Base-by-base conservation (phyloP, 306 rosid species). In the Glycine tomentella region DNA sequence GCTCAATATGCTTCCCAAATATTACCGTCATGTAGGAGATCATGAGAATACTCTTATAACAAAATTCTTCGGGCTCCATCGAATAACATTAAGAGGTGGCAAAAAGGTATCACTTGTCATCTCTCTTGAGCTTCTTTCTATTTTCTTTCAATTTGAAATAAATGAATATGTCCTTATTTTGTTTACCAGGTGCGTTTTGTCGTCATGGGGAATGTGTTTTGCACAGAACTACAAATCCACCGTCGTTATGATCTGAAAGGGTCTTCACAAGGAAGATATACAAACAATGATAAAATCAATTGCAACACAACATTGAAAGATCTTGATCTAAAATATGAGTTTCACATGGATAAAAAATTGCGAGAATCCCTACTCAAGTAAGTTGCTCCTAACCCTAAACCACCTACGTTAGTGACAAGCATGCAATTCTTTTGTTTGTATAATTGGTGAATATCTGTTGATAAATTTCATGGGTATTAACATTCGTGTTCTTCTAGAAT, bases 151-250 rank as follows among this genome's bases (percentile, higher is more conserved):
- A 52, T 55, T 55, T 50, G 38, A 53, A 67, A 34, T 55, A 63
- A 13, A 25, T 75, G 8, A 20, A 52, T 46, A 58, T 70, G 50
- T 85, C 9, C 78, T 72, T 57, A n/a, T 65, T 78, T 77, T 84
- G 61, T 86, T 49, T 77, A 56, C 17, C 74, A 94, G 98, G 96
- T 94, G 56, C 94, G 97, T 40, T 94, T 94, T 84, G 90, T 90
- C 85, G 98, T 94, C 70, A 94, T 94, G 98, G 98, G 98, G 55
- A 94, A 94, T 85, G 90, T 94, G 94, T 92, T 94, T 51, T 89
- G 90, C 86, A 94, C 98, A 64, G 97, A 90, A 80, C 66, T 94
- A 81, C 88, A 81, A 72, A 91, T 94, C 83, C 98, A 94, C 75
- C 91, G 90, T 11, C 93, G 92, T 31, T 94, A 89, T 81, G 98